Evolutionary conservation across 177 flowering plant species (phyloP).

Genomic region (Telopea speciosissima): DNA sequence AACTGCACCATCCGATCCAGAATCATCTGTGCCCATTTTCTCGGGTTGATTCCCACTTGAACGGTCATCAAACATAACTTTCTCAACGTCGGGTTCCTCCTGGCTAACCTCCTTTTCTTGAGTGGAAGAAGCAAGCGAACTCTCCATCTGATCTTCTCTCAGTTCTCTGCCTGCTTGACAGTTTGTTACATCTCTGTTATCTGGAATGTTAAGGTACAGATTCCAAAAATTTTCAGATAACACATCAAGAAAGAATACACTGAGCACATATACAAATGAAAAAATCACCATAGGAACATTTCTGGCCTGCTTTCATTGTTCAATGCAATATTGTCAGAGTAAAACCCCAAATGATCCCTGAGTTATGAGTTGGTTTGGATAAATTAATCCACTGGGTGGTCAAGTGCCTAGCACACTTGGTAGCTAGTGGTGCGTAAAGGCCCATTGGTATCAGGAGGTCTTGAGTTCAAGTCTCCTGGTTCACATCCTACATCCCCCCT

Average conservation of each 20-base stretch:
- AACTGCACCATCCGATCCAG: conserved; percentile 56
- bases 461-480: too few relatives aligned
- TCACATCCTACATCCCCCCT: too few relatives aligned
- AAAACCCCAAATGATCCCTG: too few relatives aligned
- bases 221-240: background rate
- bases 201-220: conserved; percentile 26
- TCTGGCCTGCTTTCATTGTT: background rate
- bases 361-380: too few relatives aligned
- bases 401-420: too few relatives aligned
- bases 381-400: too few relatives aligned
- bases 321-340: background rate
- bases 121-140: conserved; percentile 38
- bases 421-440: too few relatives aligned
- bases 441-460: too few relatives aligned
- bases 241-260: background rate
- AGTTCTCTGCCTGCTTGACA: conserved; percentile 30
- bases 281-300: too few relatives aligned
- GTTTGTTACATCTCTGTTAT: conserved; percentile 29
- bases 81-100: conserved; percentile 36
- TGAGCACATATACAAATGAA: too few relatives aligned
- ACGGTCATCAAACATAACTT: conserved; percentile 36
- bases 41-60: conserved; percentile 47
- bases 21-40: conserved; percentile 40
- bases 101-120: conserved; percentile 34
- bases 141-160: conserved; percentile 38